Conservation (phyloP, 306 rosid species). For the Vachellia pachyceras region DNA sequence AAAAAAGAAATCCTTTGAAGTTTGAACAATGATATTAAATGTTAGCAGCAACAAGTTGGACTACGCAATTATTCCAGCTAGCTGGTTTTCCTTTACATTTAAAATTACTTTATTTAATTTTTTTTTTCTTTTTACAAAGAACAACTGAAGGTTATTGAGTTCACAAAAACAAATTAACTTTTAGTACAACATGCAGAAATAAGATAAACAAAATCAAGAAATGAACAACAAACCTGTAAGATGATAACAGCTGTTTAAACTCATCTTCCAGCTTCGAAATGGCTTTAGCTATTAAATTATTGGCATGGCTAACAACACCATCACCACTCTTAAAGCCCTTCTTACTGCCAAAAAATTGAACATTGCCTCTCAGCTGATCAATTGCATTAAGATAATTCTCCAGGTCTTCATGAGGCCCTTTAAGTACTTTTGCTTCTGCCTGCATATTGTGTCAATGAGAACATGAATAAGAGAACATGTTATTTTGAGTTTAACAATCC, state of each 20-base stretch:
- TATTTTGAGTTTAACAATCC: background rate
- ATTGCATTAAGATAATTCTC: slow-evolving; percentile 89
- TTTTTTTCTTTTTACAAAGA: background rate
- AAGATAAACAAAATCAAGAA: slow-evolving; percentile 23
- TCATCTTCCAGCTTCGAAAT: slow-evolving; percentile 91
- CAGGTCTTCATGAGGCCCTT: slow-evolving; percentile 92
- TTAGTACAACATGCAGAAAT: slow-evolving; percentile 28
- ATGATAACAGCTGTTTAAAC: slow-evolving; percentile 68
- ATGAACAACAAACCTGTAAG: slow-evolving; percentile 72
- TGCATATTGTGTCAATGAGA: slow-evolving; percentile 41
- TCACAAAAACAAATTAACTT: slow-evolving; percentile 29
- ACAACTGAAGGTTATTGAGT: slow-evolving; percentile 24
- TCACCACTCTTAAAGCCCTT: slow-evolving; percentile 76
- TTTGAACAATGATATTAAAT: background rate
- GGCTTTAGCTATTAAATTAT: slow-evolving; percentile 73
- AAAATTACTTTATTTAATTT: background rate
- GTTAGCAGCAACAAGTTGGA: slow-evolving; percentile 2
- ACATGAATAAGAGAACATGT: background rate
- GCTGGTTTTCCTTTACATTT: slow-evolving; percentile 18
- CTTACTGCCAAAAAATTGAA: slow-evolving; percentile 72
- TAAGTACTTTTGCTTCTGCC: slow-evolving; percentile 79
- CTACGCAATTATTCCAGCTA: background rate
- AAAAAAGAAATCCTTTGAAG: background rate
- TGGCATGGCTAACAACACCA: slow-evolving; percentile 72
- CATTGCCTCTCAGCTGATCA: slow-evolving; percentile 73